A percentile compares a stretch with the other conserved stretches of the same genome.
Conservation (phyloP, 225 moss, liverwort and hornwort species). For the Polytrichum formosum region DNA sequence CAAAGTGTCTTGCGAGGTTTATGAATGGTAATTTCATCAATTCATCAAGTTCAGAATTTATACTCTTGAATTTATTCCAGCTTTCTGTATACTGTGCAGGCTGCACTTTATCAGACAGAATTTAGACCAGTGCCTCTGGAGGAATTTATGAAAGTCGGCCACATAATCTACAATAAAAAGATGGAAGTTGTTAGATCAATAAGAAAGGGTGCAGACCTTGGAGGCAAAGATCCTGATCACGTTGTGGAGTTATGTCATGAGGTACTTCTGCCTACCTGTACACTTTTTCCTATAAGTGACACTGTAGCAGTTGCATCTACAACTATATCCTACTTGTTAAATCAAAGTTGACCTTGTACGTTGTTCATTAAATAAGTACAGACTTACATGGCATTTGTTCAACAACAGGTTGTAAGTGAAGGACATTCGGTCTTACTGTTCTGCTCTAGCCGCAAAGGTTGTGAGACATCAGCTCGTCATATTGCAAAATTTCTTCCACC, state of each 20-base stretch:
- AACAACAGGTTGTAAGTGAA: slow-evolving; percentile 78
- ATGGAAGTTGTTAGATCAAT: slow-evolving; percentile 75
- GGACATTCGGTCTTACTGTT: slow-evolving; percentile 94
- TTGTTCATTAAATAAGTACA: slow-evolving; percentile 3
- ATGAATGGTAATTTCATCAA: neutral
- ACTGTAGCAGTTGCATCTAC: neutral
- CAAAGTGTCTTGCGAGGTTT: neutral
- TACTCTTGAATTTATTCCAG: neutral
- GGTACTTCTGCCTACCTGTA: slow-evolving; percentile 35
- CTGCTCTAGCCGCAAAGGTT: slow-evolving; percentile 95
- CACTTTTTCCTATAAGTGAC: neutral
- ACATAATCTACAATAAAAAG: slow-evolving; percentile 64
- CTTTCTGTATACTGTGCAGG: slow-evolving; percentile 33
- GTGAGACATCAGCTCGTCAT: slow-evolving; percentile 91
- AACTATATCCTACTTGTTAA: neutral
- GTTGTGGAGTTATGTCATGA: slow-evolving; percentile 94
- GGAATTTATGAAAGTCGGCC: slow-evolving; percentile 87
- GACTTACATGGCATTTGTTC: slow-evolving; percentile 10
- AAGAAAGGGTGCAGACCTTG: slow-evolving; percentile 77
- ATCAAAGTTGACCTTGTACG: neutral
- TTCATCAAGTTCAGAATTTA: neutral
- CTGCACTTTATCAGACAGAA: slow-evolving; percentile 75
- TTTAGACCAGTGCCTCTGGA: slow-evolving; percentile 94
- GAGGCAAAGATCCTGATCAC: slow-evolving; percentile 96
- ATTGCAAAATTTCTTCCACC: slow-evolving; percentile 77